Evolutionary conservation across 2,329 filamentous ascomycete species (phyloP).

Genomic region (Setomelanomma holmii): DNA sequence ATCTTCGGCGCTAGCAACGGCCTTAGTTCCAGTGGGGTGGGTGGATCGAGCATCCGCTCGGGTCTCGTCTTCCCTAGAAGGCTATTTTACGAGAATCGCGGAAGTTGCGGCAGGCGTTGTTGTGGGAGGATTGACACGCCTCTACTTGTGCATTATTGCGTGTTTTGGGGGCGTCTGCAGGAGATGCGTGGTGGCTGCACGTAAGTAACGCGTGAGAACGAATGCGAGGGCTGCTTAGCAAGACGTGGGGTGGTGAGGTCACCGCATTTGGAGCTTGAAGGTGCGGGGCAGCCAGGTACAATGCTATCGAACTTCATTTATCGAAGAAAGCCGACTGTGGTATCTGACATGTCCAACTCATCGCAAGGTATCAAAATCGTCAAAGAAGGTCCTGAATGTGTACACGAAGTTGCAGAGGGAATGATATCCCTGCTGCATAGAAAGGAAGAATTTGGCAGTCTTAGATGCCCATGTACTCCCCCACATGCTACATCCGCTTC

Average conservation of each 20-base stretch:
- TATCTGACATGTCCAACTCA: conserved; percentile 14
- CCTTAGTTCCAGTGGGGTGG: conserved; percentile 26
- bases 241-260: conserved; percentile 27
- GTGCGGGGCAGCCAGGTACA: conserved; percentile 9
- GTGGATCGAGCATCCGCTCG: conserved; percentile 8
- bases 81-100: background rate
- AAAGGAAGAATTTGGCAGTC: background rate
- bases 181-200: conserved; percentile 18
- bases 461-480: conserved; percentile 9
- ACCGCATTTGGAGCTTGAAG: conserved; percentile 11
- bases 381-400: background rate
- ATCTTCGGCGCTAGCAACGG: conserved; percentile 37
- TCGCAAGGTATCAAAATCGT: background rate
- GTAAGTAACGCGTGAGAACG: conserved; percentile 17
- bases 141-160: background rate
- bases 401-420: background rate
- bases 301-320: background rate
- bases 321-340: conserved; percentile 10
- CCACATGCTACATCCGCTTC: conserved; percentile 17
- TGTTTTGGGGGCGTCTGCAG: background rate
- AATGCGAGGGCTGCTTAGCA: conserved; percentile 15
- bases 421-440: background rate
- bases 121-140: conserved; percentile 3
- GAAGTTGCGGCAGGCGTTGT: background rate
- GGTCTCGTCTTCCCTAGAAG: conserved; percentile 28